Conservation (phyloP, 345 rosid species). For the Eucalyptus grandis region DNA sequence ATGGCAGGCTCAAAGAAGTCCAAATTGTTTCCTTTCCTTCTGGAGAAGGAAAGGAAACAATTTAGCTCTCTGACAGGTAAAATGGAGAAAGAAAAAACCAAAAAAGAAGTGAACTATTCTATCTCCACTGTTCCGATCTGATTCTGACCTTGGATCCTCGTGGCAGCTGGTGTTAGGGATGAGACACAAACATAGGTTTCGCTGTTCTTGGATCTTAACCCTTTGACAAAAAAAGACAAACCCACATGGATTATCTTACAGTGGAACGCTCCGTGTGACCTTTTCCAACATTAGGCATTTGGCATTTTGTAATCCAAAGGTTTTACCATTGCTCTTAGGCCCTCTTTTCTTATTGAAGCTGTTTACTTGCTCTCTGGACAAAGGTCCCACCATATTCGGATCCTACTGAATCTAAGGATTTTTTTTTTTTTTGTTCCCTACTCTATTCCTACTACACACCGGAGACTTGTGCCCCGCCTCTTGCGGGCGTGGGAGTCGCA, state of each 20-base stretch:
- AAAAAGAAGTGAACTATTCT: neutral
- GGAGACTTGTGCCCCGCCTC: too few relatives aligned
- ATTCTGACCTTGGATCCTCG: neutral
- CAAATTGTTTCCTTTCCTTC: neutral
- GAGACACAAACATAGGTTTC: neutral
- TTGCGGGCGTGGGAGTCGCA: too few relatives aligned
- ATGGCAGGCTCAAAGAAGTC: neutral
- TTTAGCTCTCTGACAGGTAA: too few relatives aligned
- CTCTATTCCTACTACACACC: too few relatives aligned
- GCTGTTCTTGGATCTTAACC: neutral
- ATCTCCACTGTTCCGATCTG: neutral
- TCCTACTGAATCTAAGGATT: neutral
- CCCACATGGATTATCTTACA: neutral
- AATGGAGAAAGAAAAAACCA: neutral
- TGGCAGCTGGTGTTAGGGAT: neutral
- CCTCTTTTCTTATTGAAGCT: neutral
- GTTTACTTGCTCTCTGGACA: neutral
- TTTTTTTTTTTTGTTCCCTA: too few relatives aligned
- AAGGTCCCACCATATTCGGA: neutral
- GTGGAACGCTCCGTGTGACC: neutral
- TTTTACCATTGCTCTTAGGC: neutral
- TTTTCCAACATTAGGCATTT: neutral
- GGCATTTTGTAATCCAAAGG: neutral
- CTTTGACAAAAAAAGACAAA: neutral
- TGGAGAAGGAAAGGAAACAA: neutral